Percentiles rank a stretch among this genome's conserved stretches.
These are phyloP conservation scores for Trametes cingulata DNA, from an alignment of 768 basidiomycete genomes.

Conservation along the genomic window DNA sequence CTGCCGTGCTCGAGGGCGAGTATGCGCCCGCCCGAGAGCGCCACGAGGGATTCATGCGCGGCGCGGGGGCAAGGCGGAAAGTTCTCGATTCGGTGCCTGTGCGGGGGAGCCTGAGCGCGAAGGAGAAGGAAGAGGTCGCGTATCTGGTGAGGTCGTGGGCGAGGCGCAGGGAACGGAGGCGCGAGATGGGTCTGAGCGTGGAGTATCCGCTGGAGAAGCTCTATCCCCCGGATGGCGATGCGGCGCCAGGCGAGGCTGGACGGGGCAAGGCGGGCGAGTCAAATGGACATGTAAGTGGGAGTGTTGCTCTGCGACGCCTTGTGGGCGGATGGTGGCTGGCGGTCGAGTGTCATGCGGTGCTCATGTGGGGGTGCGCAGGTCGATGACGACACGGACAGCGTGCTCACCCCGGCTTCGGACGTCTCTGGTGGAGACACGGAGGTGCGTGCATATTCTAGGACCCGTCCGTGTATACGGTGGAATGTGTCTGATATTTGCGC, in stretches of 20 bases:
- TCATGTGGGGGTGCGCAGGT: not conserved
- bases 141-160: conserved; percentile 35
- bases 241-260: not conserved
- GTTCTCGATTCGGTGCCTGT: conserved; percentile 37
- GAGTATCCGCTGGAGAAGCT: conserved; percentile 8
- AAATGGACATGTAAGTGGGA: conserved; percentile 6
- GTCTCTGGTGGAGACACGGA: conserved; percentile 18
- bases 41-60: conserved; percentile 59
- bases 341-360: not conserved
- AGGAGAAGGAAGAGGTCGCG: conserved; percentile 41
- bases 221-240: not conserved
- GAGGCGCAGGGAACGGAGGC: conserved; percentile 24
- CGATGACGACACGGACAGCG: conserved; percentile 14
- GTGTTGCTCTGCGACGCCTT: too few relatives aligned
- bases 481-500: not conserved
- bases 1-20: conserved; percentile 54
- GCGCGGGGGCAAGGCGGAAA: conserved; percentile 48
- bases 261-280: not conserved
- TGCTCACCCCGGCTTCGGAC: conserved; percentile 17
- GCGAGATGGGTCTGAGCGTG: conserved; percentile 21
- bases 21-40: conserved; percentile 54
- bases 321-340: not conserved
- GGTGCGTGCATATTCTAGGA: conserved; percentile 7
- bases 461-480: not conserved
- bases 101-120: conserved; percentile 40